phyloP scores from a whole-genome alignment of 2,329 filamentous ascomycete species.

The Colletotrichum aenigma region DNA sequence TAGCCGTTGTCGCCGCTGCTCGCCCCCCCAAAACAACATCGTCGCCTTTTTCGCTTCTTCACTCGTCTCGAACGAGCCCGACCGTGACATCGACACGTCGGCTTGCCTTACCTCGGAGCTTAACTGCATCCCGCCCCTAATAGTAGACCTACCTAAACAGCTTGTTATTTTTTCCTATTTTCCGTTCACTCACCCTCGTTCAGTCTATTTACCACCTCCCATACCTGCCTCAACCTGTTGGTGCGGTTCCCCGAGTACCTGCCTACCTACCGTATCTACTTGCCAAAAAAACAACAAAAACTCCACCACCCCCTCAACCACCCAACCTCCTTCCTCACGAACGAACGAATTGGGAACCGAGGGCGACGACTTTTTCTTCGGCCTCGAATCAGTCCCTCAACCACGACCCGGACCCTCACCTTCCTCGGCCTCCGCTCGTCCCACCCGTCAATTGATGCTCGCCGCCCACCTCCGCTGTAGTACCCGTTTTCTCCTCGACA shows the following conservation, averaged over 20 bases:
- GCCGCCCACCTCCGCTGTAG: constrained; percentile 24
- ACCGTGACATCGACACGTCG: neutral
- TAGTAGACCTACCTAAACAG: constrained; percentile 11
- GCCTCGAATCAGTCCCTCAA: neutral
- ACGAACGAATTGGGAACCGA: neutral
- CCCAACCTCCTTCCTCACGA: constrained; percentile 3
- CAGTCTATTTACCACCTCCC: neutral
- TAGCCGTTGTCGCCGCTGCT: neutral
- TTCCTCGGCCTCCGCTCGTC: neutral
- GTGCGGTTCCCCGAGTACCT: neutral
- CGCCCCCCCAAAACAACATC: neutral
- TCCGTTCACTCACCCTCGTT: constrained; percentile 13
- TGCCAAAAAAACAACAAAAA: neutral
- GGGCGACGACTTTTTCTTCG: neutral
- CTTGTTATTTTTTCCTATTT: neutral
- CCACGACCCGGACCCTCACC: neutral
- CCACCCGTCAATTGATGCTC: constrained; percentile 21
- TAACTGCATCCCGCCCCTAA: constrained; percentile 6
- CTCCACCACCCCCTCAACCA: neutral
- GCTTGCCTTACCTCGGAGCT: neutral
- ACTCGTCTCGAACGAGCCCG: constrained; percentile 3
- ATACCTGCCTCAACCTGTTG: neutral
- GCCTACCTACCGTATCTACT: neutral
- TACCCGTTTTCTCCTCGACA: neutral
- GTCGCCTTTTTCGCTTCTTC: neutral